A percentile compares a stretch with the other conserved stretches of the same genome.
Evolutionary conservation across 176 grass and related monocot species (phyloP).

Genomic region (Phoenix dactylifera): DNA sequence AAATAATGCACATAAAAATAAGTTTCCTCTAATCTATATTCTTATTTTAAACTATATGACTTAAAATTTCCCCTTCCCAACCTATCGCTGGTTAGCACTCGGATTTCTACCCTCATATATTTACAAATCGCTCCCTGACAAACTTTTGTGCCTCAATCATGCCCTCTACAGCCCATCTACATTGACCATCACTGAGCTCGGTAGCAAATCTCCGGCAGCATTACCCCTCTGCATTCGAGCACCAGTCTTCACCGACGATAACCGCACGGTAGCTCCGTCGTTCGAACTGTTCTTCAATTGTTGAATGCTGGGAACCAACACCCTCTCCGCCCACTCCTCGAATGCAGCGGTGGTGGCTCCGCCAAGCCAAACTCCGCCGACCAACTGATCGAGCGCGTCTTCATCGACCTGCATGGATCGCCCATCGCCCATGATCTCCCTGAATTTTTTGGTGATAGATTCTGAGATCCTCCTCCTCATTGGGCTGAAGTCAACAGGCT

Average conservation of each 20-base stretch:
- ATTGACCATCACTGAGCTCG: neutral
- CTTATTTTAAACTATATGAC: no score
- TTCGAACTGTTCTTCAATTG: neutral
- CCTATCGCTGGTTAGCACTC: no score
- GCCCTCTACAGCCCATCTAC: neutral
- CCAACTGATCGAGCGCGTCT: constrained; percentile 26
- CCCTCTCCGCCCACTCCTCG: constrained; percentile 19
- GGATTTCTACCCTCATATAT: no score
- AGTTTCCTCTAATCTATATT: no score
- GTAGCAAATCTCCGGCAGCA: neutral
- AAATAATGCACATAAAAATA: no score
- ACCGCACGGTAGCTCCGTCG: neutral
- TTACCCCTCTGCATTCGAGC: neutral
- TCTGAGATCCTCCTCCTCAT: constrained; percentile 43
- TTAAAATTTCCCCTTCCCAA: no score
- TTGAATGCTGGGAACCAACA: constrained; percentile 2
- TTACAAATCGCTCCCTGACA: no score
- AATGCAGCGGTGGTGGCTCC: neutral
- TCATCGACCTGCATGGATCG: constrained; percentile 28
- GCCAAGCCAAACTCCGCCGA: constrained; percentile 26
- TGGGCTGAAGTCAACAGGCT: constrained; percentile 31
- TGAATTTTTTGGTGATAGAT: constrained; percentile 28
- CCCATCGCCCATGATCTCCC: constrained; percentile 4
- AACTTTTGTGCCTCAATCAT: no score
- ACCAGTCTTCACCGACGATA: neutral